Base-by-base conservation (phyloP, 768 basidiomycete species). In the Xerocomus potaroensis region DNA sequence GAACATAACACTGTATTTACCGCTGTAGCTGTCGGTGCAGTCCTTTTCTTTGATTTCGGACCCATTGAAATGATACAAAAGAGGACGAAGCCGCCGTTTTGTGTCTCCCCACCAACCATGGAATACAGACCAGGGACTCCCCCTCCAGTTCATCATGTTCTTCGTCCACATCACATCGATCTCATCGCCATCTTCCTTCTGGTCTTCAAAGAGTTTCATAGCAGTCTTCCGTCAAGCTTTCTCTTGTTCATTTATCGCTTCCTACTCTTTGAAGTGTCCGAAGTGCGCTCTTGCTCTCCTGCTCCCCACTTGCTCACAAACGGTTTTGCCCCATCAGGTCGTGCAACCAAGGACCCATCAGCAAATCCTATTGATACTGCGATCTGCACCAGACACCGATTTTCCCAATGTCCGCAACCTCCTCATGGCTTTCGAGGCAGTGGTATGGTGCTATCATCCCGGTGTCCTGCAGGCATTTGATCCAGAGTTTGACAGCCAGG, bases 91-190 rank as follows among this genome's bases (percentile, higher is more conserved):
- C 45, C 61, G 62, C 53, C 38, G 48, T 53, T 46, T 41, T 35
- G n/a, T n/a, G n/a, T n/a, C n/a, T n/a, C n/a, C n/a, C n/a, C n/a
- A n/a, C 21, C 27, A 21, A 43, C 27, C 22, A 65, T 65, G 65
- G 59, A 65, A 33, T 48, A 61, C 50, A 50, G 39, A 43, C 58
- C 54, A 4, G 76, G 78, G 27, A 70, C 73, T 18, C 79, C 78
- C 44, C 80, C 83, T 8, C 81, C 83, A 1, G 75, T 77, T 7
- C 77, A 80, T 42, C 83, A 87, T 64, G 72, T 80, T 46, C 72
- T 91, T 23, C 74, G 81, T 45, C 87, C 89, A 1, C 89, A 91
- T 56, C 90, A 92, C 60, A 70, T 91, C 41, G 76, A 76, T 40
- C 69, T 91, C 14, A 70, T 91, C 26, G 76, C 77, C 27, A 69